Percentiles rank a stretch among this genome's conserved stretches.
These are phyloP conservation scores for Rhizopogon vinicolor DNA, from an alignment of 768 basidiomycete genomes.

Conservation along the genomic window DNA sequence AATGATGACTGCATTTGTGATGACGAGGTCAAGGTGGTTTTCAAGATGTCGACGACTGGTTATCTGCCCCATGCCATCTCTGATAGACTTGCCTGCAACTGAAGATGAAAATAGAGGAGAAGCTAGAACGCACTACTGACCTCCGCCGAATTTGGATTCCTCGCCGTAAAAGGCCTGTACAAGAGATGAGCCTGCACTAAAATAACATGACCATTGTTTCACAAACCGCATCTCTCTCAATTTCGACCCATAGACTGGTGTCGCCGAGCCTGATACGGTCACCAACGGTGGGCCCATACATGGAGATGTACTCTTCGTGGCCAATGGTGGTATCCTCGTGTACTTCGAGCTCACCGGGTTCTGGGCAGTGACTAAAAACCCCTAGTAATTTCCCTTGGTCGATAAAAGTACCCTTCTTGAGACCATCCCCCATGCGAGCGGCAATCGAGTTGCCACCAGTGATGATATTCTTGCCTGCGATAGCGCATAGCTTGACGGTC, in stretches of 20 bases:
- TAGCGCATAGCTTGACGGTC: conserved; percentile 75
- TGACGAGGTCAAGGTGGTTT: conserved; percentile 76
- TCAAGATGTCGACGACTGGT: conserved; percentile 63
- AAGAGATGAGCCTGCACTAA: background rate
- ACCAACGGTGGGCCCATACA: conserved; percentile 94
- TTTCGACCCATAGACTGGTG: conserved; percentile 85
- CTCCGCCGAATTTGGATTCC: conserved; percentile 97
- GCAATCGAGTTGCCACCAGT: conserved; percentile 72
- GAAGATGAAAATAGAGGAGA: background rate
- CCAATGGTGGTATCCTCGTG: conserved; percentile 49
- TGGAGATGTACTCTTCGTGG: conserved; percentile 77
- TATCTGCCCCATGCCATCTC: conserved; percentile 96
- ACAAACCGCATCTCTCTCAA: conserved; percentile 77
- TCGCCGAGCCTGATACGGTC: conserved; percentile 89
- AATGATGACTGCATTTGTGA: conserved; percentile 91
- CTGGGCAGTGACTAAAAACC: conserved; percentile 67
- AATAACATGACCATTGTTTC: background rate
- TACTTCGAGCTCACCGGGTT: conserved; percentile 57
- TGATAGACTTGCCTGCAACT: conserved; percentile 78
- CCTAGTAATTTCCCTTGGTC: conserved; percentile 44
- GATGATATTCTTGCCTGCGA: conserved; percentile 67
- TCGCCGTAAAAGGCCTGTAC: conserved; percentile 84
- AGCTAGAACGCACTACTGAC: conserved; percentile 29
- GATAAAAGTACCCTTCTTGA: conserved; percentile 39
- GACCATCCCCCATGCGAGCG: conserved; percentile 43